These are phyloP conservation scores for Zea mays DNA, from an alignment of 176 grass and related monocot genomes.

Conservation along the genomic window Zm-B73-REFERENCE-NAM-5.0 NC_050102.1:169763501-169764000, in stretches of 20 bases:
- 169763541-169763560: too few relatives aligned
- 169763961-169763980: too few relatives aligned
- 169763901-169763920: background rate
- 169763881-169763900: too few relatives aligned
- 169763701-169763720: background rate
- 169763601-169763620: too few relatives aligned
- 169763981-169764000: conserved; percentile 41
- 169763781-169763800: background rate
- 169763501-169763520: too few relatives aligned
- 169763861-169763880: background rate
- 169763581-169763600: too few relatives aligned
- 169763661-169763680: background rate
- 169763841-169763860: too few relatives aligned
- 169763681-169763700: background rate
- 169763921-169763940: conserved; percentile 21
- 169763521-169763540: too few relatives aligned
- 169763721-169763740: background rate
- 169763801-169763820: background rate
- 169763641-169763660: background rate
- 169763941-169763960: too few relatives aligned
- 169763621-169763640: too few relatives aligned
- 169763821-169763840: background rate
- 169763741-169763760: background rate
- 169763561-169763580: too few relatives aligned
- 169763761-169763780: background rate